Evolutionary conservation across 345 rosid species (phyloP), one percentile per base, ranked within the genome.

Genomic region (Microthlaspi erraticum): DNA sequence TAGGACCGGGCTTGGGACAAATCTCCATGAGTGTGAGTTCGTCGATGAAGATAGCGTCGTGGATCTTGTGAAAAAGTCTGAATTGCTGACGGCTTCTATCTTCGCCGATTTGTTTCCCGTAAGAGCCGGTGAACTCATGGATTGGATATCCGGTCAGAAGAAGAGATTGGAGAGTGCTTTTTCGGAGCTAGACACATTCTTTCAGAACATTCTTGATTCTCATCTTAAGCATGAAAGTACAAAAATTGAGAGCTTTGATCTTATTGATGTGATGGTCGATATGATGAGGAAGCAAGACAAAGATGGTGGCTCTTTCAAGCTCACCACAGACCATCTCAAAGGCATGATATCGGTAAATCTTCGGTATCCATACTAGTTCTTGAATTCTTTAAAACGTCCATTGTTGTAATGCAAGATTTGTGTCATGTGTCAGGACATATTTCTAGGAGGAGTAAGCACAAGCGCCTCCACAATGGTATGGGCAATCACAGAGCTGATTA

Each of bases 401-500:
- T 42, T 13, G 19, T 44, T 23, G 26, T 23, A n/a, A 36, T 13
- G 26, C 12, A n/a, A 1, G 5, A 14, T n/a, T 6, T 48, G 2
- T 66, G 10, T 20, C 19, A 34, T 44, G 6, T 56, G 38, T 11
- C 64, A 80, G 85, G 63, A 83, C 23, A 61, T 81, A 61, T 77
- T 87, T 66, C 8, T 81, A 12, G 92, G 51, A 5, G 85, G 84
- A 9, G 79, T 82, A 3, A 78, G 64, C 53, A 78, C 87, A 7
- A 72, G 67, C 6, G 78, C 79, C 6, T 19, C 64, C 0, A 49
- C 84, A 1, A 12, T 74, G 53, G 60, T 23, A 12, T 88, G 89
- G 86, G 77, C 78, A 0, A 86, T 86, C 77, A 73, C 83, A 0
- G 64, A 67, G 7, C 54, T 83, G 5, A 76, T 75, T 49, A 78